Conservation (phyloP, 1,284 basidiomycete genomes). For the Sparassis latifolia region DNA sequence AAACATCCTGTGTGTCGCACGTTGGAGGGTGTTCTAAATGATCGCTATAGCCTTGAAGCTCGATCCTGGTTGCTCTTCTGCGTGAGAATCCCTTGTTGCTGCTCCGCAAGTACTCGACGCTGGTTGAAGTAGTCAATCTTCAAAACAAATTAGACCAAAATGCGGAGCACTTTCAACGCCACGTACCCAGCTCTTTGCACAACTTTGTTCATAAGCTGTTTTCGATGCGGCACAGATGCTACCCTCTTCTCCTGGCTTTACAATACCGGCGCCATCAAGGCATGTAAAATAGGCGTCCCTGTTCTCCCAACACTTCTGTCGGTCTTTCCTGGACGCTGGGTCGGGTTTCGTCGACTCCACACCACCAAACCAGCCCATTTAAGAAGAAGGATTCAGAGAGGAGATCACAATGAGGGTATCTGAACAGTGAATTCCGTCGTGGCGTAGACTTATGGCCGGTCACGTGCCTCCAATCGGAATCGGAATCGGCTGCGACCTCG, state of each 20-base stretch:
- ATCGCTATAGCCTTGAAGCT: constrained; percentile 28
- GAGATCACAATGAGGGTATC: background rate
- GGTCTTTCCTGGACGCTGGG: constrained; percentile 45
- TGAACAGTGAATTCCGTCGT: background rate
- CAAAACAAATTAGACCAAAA: background rate
- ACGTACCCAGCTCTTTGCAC: constrained; percentile 81
- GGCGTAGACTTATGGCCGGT: too few relatives aligned
- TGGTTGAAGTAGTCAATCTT: constrained; percentile 85
- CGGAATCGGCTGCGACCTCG: too few relatives aligned
- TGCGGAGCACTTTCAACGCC: background rate
- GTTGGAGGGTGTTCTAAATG: background rate
- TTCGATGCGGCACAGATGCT: constrained; percentile 46
- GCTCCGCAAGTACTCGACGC: constrained; percentile 65
- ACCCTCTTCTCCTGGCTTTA: constrained; percentile 66
- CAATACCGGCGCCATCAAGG: constrained; percentile 54
- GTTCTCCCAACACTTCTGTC: constrained; percentile 70
- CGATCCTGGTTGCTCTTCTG: constrained; percentile 47
- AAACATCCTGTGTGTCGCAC: too few relatives aligned
- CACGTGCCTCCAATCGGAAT: too few relatives aligned
- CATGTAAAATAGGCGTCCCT: constrained; percentile 75
- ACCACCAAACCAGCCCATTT: constrained; percentile 31
- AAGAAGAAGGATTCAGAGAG: background rate
- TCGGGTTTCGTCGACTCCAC: constrained; percentile 31
- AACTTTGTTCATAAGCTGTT: constrained; percentile 53
- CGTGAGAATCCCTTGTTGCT: constrained; percentile 60